phyloP scores from a whole-genome alignment of 345 rosid species.

The Ceriops decandra region DNA sequence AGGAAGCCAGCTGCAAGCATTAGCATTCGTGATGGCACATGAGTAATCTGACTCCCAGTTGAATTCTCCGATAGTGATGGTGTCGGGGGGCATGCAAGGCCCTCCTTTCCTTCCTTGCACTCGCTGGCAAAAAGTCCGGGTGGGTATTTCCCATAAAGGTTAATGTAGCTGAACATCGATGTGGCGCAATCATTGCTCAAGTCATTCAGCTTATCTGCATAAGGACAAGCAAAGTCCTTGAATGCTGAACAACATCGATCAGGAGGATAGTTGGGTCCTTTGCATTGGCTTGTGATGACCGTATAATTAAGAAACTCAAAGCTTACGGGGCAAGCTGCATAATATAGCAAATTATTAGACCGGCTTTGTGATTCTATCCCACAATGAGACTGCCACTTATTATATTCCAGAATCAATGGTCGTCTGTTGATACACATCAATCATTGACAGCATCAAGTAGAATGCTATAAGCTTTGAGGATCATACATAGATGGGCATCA shows the following conservation, averaged over 20 bases:
- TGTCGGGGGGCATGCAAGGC: constrained; percentile 52
- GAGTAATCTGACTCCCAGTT: constrained; percentile 18
- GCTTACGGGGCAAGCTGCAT: constrained; percentile 56
- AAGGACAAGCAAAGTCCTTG: constrained; percentile 67
- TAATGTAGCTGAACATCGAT: constrained; percentile 65
- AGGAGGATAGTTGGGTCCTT: constrained; percentile 52
- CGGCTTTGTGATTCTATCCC: background rate
- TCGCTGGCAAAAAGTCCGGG: constrained; percentile 57
- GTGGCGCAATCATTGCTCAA: constrained; percentile 44
- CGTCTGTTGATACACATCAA: too few species aligned
- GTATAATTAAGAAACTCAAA: constrained; percentile 62
- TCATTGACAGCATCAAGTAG: too few species aligned
- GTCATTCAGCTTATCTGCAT: constrained; percentile 38
- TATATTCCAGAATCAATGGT: background rate
- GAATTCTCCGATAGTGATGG: constrained; percentile 21
- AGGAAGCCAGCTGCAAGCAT: constrained; percentile 9
- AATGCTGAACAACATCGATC: constrained; percentile 44
- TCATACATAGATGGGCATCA: too few species aligned
- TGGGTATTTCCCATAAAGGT: constrained; percentile 55
- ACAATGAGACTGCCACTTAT: background rate
- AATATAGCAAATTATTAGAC: background rate
- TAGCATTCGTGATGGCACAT: constrained; percentile 5
- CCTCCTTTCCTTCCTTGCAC: constrained; percentile 49
- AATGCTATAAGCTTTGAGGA: too few species aligned
- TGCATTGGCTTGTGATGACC: constrained; percentile 44